Evolutionary conservation across 805 yeast species (phyloP), one percentile per base, ranked within the genome.

Genomic region (Candida jianshihensis): DNA sequence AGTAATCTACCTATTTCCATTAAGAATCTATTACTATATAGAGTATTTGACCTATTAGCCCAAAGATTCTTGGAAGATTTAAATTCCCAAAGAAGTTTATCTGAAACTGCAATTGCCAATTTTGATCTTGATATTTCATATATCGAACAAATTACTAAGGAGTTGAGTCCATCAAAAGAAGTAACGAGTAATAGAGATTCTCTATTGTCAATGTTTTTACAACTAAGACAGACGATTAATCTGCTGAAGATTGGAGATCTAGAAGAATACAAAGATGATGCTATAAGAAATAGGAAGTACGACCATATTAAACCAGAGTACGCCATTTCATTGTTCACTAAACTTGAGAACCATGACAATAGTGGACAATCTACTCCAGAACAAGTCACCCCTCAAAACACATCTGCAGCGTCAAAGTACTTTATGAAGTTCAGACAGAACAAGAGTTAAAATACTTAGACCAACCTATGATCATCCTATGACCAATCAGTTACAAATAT

Each of bases 41-140:
- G 95, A 53, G 87, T 90, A 19, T 86, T 85, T 55, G 97, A 89
- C 61, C 78, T 83, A 44, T 71, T 92, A 41, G 78, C 94, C 0
- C 73, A 79, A 28, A 75, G 79, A 42, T 75, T 90, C 55, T 64
- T 83, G 42, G 68, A 70, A 30, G 65, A 78, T 8, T 64, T 89
- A 41, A 64, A 76, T 31, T 59, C 68, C 26, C 70, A 71, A 15
- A 73, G 78, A 1, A 71, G 69, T 2, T 56, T 65, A 3, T 55
- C 63, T 10, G 77, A 75, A 46, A 78, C 87, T 16, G 64, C 67
- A 17, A 81, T 90, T 0, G 63, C 80, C 6, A 89, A 88, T 56
- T 89, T 90, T 56, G 85, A 84, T 48, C 54, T 73, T 20, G 97
- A 90, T 57, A 73, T 92, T 21, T 61, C 65, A n/a, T 86, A 84